Evolutionary conservation across 257 asterid species (phyloP), one percentile per base, ranked within the genome.

Genomic region (Marsdenia floribunda): DNA sequence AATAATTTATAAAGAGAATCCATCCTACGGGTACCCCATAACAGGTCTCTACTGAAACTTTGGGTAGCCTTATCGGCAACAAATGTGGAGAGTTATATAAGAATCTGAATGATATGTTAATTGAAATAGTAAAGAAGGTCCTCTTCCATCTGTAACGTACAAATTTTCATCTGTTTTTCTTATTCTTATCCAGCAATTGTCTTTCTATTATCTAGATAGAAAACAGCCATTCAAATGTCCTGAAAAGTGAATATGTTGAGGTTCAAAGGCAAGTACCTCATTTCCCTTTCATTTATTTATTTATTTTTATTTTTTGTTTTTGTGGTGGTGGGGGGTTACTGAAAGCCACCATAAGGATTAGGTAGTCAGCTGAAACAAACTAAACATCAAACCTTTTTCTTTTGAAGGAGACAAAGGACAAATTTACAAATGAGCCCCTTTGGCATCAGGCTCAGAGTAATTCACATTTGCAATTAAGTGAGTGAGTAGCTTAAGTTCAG

Each of bases 311-410:
- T 10, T 44, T 44, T 42, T 42, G 6, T 11, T 5, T 44, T 44
- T 44, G 49, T 44, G 11, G 49, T 2, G 49, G 49, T 44, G 49
- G 49, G 10, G 49, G 8, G 49, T 6, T 44, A 44, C 49, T 44
- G 37, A 33, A 21, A 24, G 4, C 47, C 22, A 21, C 40, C 15
- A 21, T 6, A 64, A 64, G 33, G 47, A 21, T 64, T 29, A 64
- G 69, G 22, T n/a, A 64, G n/a, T 14, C 38, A 46, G 58, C 37
- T 24, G 14, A 70, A 47, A 37, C 73, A 47, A 68, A 46, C 73
- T 64, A 16, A 37, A 64, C 47, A 63, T 6, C 19, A 13, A 29
- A 14, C 15, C 10, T 3, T 59, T 15, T 60, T 60, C 4, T 26
- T 10, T 3, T 22, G 65, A 58, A 58, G 65, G 16, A 33, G 46